phyloP scores from a whole-genome alignment of 495 filamentous ascomycete species.

The Parachaetomium inaequale region DNA sequence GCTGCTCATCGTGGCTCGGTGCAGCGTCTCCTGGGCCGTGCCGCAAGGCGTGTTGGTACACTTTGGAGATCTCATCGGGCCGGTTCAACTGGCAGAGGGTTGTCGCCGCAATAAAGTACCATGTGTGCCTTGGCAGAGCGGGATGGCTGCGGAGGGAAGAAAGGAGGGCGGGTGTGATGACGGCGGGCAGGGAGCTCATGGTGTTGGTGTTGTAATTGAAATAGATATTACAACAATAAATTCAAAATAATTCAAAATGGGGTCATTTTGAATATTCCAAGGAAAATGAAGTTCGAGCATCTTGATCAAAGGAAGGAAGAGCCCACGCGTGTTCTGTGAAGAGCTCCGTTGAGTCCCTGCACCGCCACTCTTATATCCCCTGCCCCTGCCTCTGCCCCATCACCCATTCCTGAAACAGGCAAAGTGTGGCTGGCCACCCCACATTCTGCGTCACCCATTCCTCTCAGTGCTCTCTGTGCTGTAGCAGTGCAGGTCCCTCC shows the following conservation, averaged over 20 bases:
- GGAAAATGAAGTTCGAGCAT: not conserved
- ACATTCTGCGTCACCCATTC: slow-evolving; percentile 14
- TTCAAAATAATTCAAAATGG: too few relatives aligned
- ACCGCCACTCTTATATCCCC: not conserved
- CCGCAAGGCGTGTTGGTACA: slow-evolving; percentile 45
- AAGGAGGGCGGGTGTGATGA: slow-evolving; percentile 42
- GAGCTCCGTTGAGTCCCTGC: too few relatives aligned
- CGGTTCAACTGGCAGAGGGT: slow-evolving; percentile 52
- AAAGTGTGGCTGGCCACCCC: slow-evolving; percentile 17
- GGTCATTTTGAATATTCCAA: too few relatives aligned
- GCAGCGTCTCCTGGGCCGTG: slow-evolving; percentile 25
- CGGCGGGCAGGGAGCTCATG: slow-evolving; percentile 25
- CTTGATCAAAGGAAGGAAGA: not conserved
- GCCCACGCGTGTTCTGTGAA: too few relatives aligned
- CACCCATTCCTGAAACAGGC: slow-evolving; percentile 2
- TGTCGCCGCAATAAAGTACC: slow-evolving; percentile 53
- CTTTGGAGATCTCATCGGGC: slow-evolving; percentile 49
- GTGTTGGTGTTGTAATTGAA: too few relatives aligned
- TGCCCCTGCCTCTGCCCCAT: not conserved
- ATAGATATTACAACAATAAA: too few relatives aligned
- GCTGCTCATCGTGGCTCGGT: slow-evolving; percentile 37
- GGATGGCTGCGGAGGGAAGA: slow-evolving; percentile 44
- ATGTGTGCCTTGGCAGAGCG: slow-evolving; percentile 46
- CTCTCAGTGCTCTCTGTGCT: not conserved
- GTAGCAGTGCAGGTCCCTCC: not conserved